Evolutionary conservation across 1,284 basidiomycete species (phyloP), one percentile per base, ranked within the genome.

Genomic region (Mrakiaceae sp.): DNA sequence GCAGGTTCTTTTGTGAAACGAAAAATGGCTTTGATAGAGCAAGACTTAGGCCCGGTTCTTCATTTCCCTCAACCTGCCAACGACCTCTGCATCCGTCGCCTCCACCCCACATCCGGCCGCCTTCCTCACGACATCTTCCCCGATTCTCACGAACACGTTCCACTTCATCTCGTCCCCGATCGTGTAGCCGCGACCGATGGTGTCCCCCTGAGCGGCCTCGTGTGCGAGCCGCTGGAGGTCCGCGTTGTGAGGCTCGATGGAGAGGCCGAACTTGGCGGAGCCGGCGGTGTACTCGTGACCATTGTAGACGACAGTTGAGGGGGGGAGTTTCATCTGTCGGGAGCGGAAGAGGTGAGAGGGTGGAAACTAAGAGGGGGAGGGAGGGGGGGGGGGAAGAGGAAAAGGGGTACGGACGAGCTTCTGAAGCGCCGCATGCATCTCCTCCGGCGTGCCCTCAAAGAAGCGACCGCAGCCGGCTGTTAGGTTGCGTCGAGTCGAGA

Each of bases 381-480:
- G 44, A 50, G 52, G 55, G 53, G 43, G 60, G 10, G 42, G 16
- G 42, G 3, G 54, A 44, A 10, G 42, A n/a, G 61, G 16, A 44
- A 40, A 49, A 48, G 48, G 12, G 60, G 27, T 4, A 62, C 64
- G 48, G 27, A 81, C 83, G 67, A 94, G 81, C 72, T 90, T 86
- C 48, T 83, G 82, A 53, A 96, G 82, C 5, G 91, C 83, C 5
- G 80, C 75, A 71, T 87, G 80, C 95, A 98, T 98, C 76, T 98
- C 86, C 9, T 81, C 77, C 0, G 87, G 86, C 3, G 83, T 86
- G 52, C 94, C 94, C 76, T 98, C 94, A 72, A 98, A 98, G 82
- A 98, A 98, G 6, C 93, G 84, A n/a, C 95, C 95, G 73, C 90
- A 95, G 6, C 94, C 94, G 4, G 83, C 90, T 68, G 10, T 46